phyloP scores from a whole-genome alignment of 306 rosid species.

The Heteromeles arbutifolia region DNA sequence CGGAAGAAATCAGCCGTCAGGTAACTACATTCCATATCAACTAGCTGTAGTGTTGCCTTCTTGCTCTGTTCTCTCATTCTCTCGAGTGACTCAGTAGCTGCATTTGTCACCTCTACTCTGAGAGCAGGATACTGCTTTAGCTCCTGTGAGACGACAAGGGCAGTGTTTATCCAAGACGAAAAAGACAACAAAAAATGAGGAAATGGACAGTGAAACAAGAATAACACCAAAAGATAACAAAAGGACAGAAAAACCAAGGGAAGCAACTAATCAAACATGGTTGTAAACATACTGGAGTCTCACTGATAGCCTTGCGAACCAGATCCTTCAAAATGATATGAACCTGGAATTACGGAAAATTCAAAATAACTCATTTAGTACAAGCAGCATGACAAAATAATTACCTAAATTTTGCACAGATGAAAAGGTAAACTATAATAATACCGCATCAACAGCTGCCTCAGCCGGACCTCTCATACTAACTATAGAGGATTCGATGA shows the following conservation, averaged over 20 bases:
- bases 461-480: conserved; percentile 94
- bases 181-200: background rate
- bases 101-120: conserved; percentile 78
- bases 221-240: background rate
- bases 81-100: conserved; percentile 73
- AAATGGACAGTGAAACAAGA: background rate
- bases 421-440: conserved; percentile 3
- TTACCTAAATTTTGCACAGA: background rate
- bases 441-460: conserved; percentile 94
- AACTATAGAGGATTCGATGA: conserved; percentile 71
- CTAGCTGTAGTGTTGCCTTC: conserved; percentile 72
- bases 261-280: conserved; percentile 8
- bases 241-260: background rate
- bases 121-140: conserved; percentile 89
- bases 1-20: conserved; percentile 90
- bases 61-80: conserved; percentile 88
- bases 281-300: conserved; percentile 57
- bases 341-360: conserved; percentile 42
- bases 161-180: background rate
- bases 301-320: conserved; percentile 70
- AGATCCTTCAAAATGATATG: conserved; percentile 68
- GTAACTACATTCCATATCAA: conserved; percentile 91
- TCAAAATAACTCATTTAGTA: conserved; percentile 5
- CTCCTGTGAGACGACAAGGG: conserved; percentile 43
- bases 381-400: background rate